Percentiles rank a stretch among this genome's conserved stretches.
These are phyloP conservation scores for Flaveria sonorensis DNA, from an alignment of 129 eudicot genomes.

Conservation along the genomic window DNA sequence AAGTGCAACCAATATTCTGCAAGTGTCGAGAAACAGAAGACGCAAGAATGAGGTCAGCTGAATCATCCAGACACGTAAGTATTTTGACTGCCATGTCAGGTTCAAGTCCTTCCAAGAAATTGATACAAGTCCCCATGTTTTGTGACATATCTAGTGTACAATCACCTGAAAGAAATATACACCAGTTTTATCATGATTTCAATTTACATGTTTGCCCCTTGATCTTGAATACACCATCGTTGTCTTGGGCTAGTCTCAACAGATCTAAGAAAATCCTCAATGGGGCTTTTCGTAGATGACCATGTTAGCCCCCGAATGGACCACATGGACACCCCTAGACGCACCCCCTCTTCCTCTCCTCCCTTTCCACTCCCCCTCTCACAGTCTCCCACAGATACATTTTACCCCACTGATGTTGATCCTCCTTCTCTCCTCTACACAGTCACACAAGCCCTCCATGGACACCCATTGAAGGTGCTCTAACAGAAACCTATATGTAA, in stretches of 20 bases:
- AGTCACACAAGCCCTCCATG: no score
- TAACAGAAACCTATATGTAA: slow-evolving; percentile 3
- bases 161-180: slow-evolving; percentile 1
- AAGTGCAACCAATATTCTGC: slow-evolving; percentile 51
- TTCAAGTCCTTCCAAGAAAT: slow-evolving; percentile 58
- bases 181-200: neutral
- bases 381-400: no score
- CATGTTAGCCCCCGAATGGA: no score
- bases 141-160: neutral
- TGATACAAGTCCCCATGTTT: slow-evolving; percentile 38
- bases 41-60: slow-evolving; percentile 65
- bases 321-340: no score
- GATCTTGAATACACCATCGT: neutral
- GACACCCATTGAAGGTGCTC: no score
- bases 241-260: neutral
- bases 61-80: slow-evolving; percentile 54
- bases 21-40: slow-evolving; percentile 57
- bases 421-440: no score
- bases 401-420: no score
- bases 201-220: neutral
- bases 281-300: no score
- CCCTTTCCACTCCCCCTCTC: no score
- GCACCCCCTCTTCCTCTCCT: no score
- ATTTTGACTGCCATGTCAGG: slow-evolving; percentile 50
- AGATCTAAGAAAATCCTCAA: neutral